Conservation (phyloP, 805 yeast genomes). For the Spathaspora girioi region DNA sequence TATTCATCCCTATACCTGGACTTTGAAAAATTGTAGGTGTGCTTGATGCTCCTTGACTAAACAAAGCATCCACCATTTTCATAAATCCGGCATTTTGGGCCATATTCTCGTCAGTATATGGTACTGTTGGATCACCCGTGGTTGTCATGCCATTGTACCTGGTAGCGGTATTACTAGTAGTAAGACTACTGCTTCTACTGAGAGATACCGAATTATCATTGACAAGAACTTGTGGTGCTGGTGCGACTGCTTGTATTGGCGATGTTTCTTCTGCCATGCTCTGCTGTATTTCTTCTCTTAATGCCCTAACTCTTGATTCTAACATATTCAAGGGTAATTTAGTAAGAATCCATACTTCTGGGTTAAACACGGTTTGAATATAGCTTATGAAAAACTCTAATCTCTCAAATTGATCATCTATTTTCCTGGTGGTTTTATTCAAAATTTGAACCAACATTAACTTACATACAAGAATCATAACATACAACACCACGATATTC, state of each 20-base stretch:
- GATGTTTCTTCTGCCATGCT: neutral
- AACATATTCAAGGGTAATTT: constrained; percentile 5
- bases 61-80: neutral
- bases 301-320: constrained; percentile 15
- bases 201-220: neutral
- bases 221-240: neutral
- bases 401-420: neutral
- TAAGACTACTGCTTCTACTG: neutral
- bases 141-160: neutral
- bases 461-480: constrained; percentile 1
- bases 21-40: neutral
- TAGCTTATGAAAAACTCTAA: constrained; percentile 1
- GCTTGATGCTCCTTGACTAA: neutral
- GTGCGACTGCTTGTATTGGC: neutral
- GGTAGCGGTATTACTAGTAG: no score
- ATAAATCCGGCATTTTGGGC: neutral
- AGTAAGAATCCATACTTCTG: constrained; percentile 1
- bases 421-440: neutral
- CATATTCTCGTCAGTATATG: neutral
- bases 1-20: no score
- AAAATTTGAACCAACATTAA: neutral
- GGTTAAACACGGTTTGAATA: neutral
- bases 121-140: neutral
- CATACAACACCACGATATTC: constrained; percentile 1
- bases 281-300: constrained; percentile 18